Percentiles rank a stretch among this genome's conserved stretches.
Evolutionary conservation across 1,284 basidiomycete genomes (phyloP).

Genomic region (Volvariella volvacea): DNA sequence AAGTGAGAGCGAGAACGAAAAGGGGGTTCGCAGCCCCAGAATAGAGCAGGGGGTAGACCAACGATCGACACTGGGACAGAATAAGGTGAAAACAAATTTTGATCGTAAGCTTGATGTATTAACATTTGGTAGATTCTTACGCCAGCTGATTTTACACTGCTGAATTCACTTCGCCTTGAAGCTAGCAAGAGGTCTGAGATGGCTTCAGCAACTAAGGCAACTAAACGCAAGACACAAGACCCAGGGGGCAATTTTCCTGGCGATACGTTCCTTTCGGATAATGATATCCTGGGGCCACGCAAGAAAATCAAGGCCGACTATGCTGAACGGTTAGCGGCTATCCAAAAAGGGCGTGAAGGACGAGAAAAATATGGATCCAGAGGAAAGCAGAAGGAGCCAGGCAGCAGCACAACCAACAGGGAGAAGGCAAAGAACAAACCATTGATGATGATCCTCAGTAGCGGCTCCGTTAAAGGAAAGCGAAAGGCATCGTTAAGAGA

Average conservation of each 20-base stretch:
- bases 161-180: slow-evolving; percentile 85
- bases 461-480: slow-evolving; percentile 72
- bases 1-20: slow-evolving; percentile 53
- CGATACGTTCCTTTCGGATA: slow-evolving; percentile 88
- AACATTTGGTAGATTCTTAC: slow-evolving; percentile 75
- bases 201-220: slow-evolving; percentile 63
- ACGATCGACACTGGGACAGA: slow-evolving; percentile 66
- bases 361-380: slow-evolving; percentile 90
- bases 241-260: slow-evolving; percentile 68
- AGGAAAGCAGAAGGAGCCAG: slow-evolving; percentile 82
- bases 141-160: slow-evolving; percentile 92
- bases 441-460: slow-evolving; percentile 86
- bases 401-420: slow-evolving; percentile 80
- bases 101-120: background rate
- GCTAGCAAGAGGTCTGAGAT: slow-evolving; percentile 75
- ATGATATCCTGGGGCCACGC: slow-evolving; percentile 88
- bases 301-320: slow-evolving; percentile 95
- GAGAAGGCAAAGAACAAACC: slow-evolving; percentile 91
- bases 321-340: slow-evolving; percentile 85
- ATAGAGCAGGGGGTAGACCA: slow-evolving; percentile 20
- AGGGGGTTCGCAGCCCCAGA: slow-evolving; percentile 14
- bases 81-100: slow-evolving; percentile 46
- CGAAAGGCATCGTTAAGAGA: slow-evolving; percentile 85
- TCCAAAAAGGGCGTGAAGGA: slow-evolving; percentile 86
- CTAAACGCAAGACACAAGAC: slow-evolving; percentile 82